A percentile compares a stretch with the other conserved stretches of the same genome.
These are phyloP conservation scores for Termitomyces bulborhizus DNA, from an alignment of 768 basidiomycete genomes.

Conservation along the genomic window DNA sequence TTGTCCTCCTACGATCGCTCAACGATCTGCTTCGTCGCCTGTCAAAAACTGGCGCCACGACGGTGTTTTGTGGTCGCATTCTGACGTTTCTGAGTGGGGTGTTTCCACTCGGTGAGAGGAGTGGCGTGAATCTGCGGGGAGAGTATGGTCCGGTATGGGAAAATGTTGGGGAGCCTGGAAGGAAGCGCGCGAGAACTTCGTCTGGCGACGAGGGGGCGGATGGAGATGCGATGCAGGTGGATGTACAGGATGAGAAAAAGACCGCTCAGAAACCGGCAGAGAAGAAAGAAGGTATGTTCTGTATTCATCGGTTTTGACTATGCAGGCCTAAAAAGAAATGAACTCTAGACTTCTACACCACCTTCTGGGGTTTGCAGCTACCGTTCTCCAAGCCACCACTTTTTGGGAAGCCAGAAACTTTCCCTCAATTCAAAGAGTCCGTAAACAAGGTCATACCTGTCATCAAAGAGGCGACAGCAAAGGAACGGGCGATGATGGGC, in stretches of 20 bases:
- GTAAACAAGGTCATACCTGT: constrained; percentile 71
- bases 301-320: neutral
- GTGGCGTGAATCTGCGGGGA: constrained; percentile 87
- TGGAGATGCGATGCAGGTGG: constrained; percentile 59
- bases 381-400: constrained; percentile 77
- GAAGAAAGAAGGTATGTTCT: constrained; percentile 56
- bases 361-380: constrained; percentile 86
- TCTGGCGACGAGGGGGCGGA: constrained; percentile 19
- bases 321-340: neutral
- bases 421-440: constrained; percentile 62
- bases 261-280: constrained; percentile 23
- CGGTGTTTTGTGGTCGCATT: constrained; percentile 86
- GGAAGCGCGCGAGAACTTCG: constrained; percentile 25
- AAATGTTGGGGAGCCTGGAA: constrained; percentile 39
- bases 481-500: constrained; percentile 86
- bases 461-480: constrained; percentile 81
- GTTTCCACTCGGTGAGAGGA: constrained; percentile 83
- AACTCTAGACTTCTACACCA: constrained; percentile 67
- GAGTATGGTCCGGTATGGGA: constrained; percentile 82
- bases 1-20: constrained; percentile 74
- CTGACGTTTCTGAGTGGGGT: constrained; percentile 81
- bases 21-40: constrained; percentile 85
- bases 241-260: constrained; percentile 34
- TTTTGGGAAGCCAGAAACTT: constrained; percentile 51
- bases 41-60: constrained; percentile 80